Conservation (phyloP, 768 basidiomycete species). For the Mrakia hoshinonis region DNA sequence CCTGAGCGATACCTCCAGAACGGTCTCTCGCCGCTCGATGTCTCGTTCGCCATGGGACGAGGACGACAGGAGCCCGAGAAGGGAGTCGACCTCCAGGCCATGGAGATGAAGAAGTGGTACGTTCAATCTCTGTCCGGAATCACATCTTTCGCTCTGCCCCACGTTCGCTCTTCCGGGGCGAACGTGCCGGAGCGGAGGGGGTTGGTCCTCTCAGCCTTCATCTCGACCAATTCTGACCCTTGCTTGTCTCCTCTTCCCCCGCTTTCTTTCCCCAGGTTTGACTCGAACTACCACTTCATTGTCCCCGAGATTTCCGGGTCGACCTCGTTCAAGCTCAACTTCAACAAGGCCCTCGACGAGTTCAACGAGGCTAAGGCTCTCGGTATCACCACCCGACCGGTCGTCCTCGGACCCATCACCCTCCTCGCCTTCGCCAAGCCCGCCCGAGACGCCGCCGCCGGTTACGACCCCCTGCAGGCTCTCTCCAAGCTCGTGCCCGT, state of each 20-base stretch:
- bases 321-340: slow-evolving; percentile 87
- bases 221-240: not conserved
- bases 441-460: slow-evolving; percentile 66
- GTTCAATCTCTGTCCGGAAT: slow-evolving; percentile 34
- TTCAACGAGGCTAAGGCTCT: slow-evolving; percentile 87
- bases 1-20: slow-evolving; percentile 66
- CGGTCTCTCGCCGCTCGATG: slow-evolving; percentile 77
- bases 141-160: not conserved
- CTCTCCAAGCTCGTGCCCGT: slow-evolving; percentile 81
- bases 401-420: slow-evolving; percentile 88
- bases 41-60: slow-evolving; percentile 98
- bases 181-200: too few species aligned
- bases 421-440: slow-evolving; percentile 91
- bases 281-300: slow-evolving; percentile 98
- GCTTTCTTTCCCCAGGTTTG: slow-evolving; percentile 57
- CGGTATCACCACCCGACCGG: slow-evolving; percentile 86
- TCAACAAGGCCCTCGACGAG: slow-evolving; percentile 90
- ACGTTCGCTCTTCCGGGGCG: too few species aligned
- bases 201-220: not conserved
- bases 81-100: slow-evolving; percentile 90
- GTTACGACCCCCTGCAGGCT: slow-evolving; percentile 84
- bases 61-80: slow-evolving; percentile 74
- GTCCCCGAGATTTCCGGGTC: slow-evolving; percentile 88
- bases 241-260: not conserved
- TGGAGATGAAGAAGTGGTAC: slow-evolving; percentile 99